Evolutionary conservation across 1,139 yeast species (phyloP).

Genomic region (Suzukiozyma palmioleophila): DNA sequence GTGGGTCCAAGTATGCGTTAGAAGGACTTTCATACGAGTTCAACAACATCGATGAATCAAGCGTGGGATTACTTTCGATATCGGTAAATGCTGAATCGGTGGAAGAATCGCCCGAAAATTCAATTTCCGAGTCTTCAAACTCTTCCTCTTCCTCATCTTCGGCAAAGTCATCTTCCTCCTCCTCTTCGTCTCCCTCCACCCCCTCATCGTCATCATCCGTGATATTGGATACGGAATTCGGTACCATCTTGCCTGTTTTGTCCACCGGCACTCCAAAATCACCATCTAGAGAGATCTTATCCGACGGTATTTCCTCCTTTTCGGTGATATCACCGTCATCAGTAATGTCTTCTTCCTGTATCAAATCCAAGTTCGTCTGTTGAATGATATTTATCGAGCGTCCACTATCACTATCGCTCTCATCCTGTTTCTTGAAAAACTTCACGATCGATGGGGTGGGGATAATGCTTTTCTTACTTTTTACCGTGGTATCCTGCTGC

Average conservation of each 20-base stretch:
- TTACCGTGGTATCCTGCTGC: conserved; percentile 1
- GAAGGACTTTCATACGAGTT: conserved; percentile 17
- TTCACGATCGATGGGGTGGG: conserved; percentile 15
- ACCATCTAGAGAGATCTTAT: conserved; percentile 23
- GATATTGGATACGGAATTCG: not conserved
- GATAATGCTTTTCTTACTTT: conserved; percentile 6
- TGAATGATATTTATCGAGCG: conserved; percentile 3
- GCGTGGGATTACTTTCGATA: conserved; percentile 37
- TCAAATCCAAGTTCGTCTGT: conserved; percentile 2
- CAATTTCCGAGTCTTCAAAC: conserved; percentile 13
- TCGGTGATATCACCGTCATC: conserved; percentile 15
- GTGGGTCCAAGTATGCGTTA: not conserved
- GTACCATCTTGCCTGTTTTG: not conserved
- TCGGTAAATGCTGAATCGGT: conserved; percentile 45
- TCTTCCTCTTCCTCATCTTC: conserved; percentile 18
- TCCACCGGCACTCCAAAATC: conserved; percentile 30
- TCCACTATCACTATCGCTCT: conserved; percentile 19
- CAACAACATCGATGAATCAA: conserved; percentile 28
- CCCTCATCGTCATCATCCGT: conserved; percentile 7
- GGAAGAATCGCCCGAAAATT: conserved; percentile 22
- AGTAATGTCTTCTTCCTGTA: conserved; percentile 5
- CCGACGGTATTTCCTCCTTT: conserved; percentile 15
- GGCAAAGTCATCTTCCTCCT: conserved; percentile 8
- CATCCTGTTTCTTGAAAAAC: conserved; percentile 17
- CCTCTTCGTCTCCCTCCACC: conserved; percentile 11